Percentiles rank a stretch among this genome's conserved stretches.
Conservation (phyloP, 352 stramenopile genomes). For the Paralagenidium karlingii region DNA sequence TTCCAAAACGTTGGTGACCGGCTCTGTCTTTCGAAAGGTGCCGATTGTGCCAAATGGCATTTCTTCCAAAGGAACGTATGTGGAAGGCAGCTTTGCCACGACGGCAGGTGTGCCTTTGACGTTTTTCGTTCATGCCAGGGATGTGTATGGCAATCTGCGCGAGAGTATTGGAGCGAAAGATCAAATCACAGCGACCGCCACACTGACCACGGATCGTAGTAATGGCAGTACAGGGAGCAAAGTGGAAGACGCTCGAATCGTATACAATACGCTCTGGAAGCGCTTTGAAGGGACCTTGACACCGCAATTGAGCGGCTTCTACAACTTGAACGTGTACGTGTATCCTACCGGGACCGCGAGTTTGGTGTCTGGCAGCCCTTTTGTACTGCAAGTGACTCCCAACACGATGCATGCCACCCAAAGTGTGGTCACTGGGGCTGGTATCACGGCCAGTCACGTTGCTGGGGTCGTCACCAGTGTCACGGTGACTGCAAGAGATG, state of each 20-base stretch:
- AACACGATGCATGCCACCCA: constrained; percentile 20
- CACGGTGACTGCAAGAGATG: constrained; percentile 26
- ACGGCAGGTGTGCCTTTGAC: constrained; percentile 16
- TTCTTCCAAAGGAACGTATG: constrained; percentile 10
- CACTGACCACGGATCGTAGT: too few species aligned
- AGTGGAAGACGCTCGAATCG: constrained; percentile 1
- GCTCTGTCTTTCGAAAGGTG: constrained; percentile 35
- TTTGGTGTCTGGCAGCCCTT: constrained; percentile 24
- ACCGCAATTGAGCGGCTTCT: constrained; percentile 13
- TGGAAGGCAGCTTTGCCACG: constrained; percentile 13
- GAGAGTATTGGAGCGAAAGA: too few species aligned
- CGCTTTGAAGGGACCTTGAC: not conserved
- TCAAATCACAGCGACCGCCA: too few species aligned
- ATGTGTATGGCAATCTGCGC: constrained; percentile 24
- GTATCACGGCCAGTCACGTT: constrained; percentile 25
- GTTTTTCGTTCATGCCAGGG: constrained; percentile 27
- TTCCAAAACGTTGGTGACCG: constrained; percentile 28
- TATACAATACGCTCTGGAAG: not conserved
- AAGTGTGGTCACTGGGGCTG: constrained; percentile 29
- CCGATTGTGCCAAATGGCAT: constrained; percentile 15
- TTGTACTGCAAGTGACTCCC: constrained; percentile 25
- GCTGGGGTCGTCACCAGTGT: constrained; percentile 29
- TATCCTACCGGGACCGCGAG: too few species aligned
- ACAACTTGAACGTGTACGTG: constrained; percentile 24
- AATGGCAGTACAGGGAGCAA: not conserved